Evolutionary conservation across 352 stramenopile species (phyloP).

Genomic region (Globisporangium acanthophoron): DNA sequence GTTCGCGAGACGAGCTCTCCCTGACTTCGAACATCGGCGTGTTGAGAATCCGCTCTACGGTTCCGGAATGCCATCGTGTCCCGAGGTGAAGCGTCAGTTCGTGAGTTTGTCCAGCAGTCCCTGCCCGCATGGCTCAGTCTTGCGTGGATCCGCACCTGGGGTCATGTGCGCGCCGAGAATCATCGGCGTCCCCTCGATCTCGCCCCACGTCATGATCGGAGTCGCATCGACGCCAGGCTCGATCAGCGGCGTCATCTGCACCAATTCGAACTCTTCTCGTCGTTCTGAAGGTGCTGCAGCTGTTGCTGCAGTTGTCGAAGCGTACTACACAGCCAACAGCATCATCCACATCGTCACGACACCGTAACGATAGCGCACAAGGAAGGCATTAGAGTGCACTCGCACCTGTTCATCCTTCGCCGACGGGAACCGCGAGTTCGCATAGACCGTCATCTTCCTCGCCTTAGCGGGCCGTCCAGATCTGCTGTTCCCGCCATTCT

Average conservation of each 20-base stretch:
- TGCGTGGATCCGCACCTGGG: slow-evolving; percentile 24
- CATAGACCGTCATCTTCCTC: slow-evolving; percentile 55
- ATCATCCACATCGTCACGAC: not conserved
- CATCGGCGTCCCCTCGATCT: slow-evolving; percentile 77
- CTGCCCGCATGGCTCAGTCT: not conserved
- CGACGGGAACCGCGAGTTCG: slow-evolving; percentile 63
- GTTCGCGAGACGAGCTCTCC: slow-evolving; percentile 53
- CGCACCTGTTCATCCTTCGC: not conserved
- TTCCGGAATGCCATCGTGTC: not conserved
- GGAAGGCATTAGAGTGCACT: not conserved
- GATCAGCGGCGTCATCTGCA: slow-evolving; percentile 78
- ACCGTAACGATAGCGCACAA: not conserved
- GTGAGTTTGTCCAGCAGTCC: not conserved
- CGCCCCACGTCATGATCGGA: slow-evolving; percentile 82
- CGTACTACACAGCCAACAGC: not conserved
- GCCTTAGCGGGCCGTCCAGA: slow-evolving; percentile 21
- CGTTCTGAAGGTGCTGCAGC: slow-evolving; percentile 5
- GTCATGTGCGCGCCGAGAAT: slow-evolving; percentile 33
- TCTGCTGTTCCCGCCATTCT: slow-evolving; percentile 30
- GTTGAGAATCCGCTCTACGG: slow-evolving; percentile 28
- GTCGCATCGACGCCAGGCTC: slow-evolving; percentile 65
- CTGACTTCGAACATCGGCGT: slow-evolving; percentile 61
- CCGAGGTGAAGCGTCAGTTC: not conserved
- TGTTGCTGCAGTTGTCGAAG: not conserved
- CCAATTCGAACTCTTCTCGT: slow-evolving; percentile 35